phyloP scores from a whole-genome alignment of 2,329 filamentous ascomycete species.

The Polytolypa hystricis region DNA sequence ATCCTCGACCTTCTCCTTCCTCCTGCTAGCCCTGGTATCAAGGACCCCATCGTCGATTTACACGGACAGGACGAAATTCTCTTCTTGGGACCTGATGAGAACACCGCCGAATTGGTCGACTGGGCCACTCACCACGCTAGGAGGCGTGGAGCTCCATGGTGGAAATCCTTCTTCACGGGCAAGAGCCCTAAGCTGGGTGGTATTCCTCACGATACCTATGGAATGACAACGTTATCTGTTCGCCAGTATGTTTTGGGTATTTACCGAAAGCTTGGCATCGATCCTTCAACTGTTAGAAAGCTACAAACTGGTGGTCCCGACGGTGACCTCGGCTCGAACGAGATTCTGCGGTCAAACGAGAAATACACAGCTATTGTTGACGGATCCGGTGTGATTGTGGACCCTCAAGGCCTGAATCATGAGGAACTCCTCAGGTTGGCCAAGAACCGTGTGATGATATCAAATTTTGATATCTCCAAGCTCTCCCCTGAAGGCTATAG shows the following conservation, averaged over 20 bases:
- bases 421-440: constrained; percentile 76
- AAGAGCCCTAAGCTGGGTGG: constrained; percentile 94
- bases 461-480: constrained; percentile 72
- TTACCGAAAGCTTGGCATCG: constrained; percentile 88
- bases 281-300: constrained; percentile 75
- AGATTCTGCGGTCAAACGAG: constrained; percentile 91
- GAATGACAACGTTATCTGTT: constrained; percentile 95
- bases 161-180: constrained; percentile 99
- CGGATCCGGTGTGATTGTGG: constrained; percentile 85
- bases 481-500: constrained; percentile 82
- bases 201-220: constrained; percentile 91
- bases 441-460: constrained; percentile 79
- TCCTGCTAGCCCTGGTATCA: constrained; percentile 87
- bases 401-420: constrained; percentile 78
- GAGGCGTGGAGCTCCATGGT: constrained; percentile 81
- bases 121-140: constrained; percentile 98
- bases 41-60: constrained; percentile 93
- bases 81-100: constrained; percentile 98
- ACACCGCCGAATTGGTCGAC: constrained; percentile 91
- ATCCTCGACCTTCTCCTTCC: constrained; percentile 90
- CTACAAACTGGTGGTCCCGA: constrained; percentile 97
- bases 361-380: constrained; percentile 95
- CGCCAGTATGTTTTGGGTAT: constrained; percentile 94
- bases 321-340: constrained; percentile 92
- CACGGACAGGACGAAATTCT: constrained; percentile 93